Evolutionary conservation across 306 rosid genomes (phyloP).

Genomic region (Astragalus glycyphyllos): DNA sequence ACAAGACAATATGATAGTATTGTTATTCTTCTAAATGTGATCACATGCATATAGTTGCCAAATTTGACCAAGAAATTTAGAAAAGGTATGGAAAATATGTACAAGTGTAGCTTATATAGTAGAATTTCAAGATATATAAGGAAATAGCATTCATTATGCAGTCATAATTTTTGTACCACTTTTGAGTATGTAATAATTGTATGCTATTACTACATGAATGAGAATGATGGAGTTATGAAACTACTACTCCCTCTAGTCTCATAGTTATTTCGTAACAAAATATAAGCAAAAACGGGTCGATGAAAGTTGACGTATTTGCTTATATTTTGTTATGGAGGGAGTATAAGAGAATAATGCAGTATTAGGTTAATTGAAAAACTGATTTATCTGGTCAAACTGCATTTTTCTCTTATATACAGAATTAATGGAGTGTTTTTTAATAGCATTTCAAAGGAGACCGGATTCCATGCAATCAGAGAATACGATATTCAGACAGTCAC

Average conservation of each 20-base stretch:
- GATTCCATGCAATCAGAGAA: constrained; percentile 22
- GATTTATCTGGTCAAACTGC: too few relatives aligned
- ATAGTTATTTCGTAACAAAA: too few relatives aligned
- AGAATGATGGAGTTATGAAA: constrained; percentile 22
- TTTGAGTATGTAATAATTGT: constrained; percentile 6
- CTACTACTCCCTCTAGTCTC: background rate
- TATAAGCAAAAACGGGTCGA: too few relatives aligned
- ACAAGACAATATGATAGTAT: background rate
- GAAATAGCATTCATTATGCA: background rate
- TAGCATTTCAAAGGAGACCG: constrained; percentile 35
- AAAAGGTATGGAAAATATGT: constrained; percentile 12
- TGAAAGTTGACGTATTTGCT: too few relatives aligned
- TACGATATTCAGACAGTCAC: too few relatives aligned
- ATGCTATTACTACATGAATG: constrained; percentile 24
- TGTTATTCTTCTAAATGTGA: constrained; percentile 9
- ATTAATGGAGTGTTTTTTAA: background rate
- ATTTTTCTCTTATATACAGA: too few relatives aligned
- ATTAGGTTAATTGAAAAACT: too few relatives aligned
- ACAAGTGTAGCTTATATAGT: background rate
- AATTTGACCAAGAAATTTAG: constrained; percentile 40
- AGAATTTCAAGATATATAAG: background rate
- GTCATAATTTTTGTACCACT: constrained; percentile 24
- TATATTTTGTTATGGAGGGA: too few relatives aligned
- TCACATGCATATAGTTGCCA: constrained; percentile 40
- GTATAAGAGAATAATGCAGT: too few relatives aligned